Evolutionary conservation across 768 basidiomycete genomes (phyloP), one percentile per base, ranked within the genome.

Genomic region (Pulveroboletus sp.): DNA sequence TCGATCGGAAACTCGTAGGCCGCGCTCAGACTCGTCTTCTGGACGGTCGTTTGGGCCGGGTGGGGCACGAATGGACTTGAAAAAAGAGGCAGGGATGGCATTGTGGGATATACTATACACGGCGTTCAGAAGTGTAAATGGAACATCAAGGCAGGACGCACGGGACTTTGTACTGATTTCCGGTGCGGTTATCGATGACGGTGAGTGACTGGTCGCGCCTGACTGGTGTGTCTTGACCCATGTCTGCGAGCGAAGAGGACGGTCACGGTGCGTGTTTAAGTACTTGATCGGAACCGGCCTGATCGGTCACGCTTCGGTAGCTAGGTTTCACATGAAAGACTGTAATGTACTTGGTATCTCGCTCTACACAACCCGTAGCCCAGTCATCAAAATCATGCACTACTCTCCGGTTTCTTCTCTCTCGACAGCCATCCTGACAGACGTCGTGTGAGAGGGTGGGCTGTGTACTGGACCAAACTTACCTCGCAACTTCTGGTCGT

Each of bases 21-120:
- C 91, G 51, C 84, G 87, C 67, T 85, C 78, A 0, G 87, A 85
- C 70, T 91, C 88, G 66, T 91, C 85, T 75, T 93, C 90, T 50
- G 80, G 79, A 27, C 85, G 75, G 64, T 90, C 87, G 2, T 77
- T 79, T 24, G 75, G 65, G 32, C 74, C 75, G 29, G 68, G 58
- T 1, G 81, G 71, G 0, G 90, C 85, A 31, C 75, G 76, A 57
- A 94, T 82, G 29, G 67, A 68, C 72, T 91, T 92, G 78, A 94
- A 93, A 14, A 83, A 82, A 1, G 87, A 85, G 0, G 91, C 91
- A 20, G 80, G 70, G 23, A 95, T 76, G 31, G 85, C 80, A 65
- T 94, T 94, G 67, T 93, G 80, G 24, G 71, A 72, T 56, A 95
- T 92, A 6, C 90, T 93, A 11, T 29, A 11, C 12, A 53, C 12